Base-by-base conservation (phyloP, 495 filamentous ascomycete genomes). In the Bombardia bombarda region DNA sequence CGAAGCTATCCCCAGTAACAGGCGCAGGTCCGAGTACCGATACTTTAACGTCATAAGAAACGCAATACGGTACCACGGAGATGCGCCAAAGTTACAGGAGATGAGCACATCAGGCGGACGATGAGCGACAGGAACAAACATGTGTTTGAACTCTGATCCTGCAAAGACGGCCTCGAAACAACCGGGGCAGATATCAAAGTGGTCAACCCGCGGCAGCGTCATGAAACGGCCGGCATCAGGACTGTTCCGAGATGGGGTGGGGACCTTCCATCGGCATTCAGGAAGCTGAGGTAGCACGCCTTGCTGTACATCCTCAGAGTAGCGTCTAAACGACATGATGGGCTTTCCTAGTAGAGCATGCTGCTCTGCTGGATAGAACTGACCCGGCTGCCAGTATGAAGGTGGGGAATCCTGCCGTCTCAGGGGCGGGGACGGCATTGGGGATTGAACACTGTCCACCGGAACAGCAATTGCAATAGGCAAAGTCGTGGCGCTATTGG, bases 51-150 rank as follows among this genome's bases (percentile, higher is more conserved):
- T 69, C 40, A 72, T 52, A 17, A 68, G 55, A 40, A 57, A 73
- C 3, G 70, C 70, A 31, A 73, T 69, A 35, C 63, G 63, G 40
- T 70, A 70, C 59, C 60, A 73, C 12, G 55, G 52, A 0, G 66
- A 67, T 13, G 60, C 45, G 1, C 67, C 70, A 44, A 72, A 63
- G 40, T 71, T 59, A 57, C 70, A 73, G 26, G 58, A 56, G 9
- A 70, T 42, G 1, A 52, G 48, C 17, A 61, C 57, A 12, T 68
- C 63, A 0, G 53, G 36, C 3, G 60, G 52, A 17, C 65, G 67
- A 22, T 58, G 46, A 9, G 60, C 57, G 3, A 50, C 55, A 0
- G 57, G 50, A 9, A 67, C 57, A 30, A 73, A 68, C 5, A 64
- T 46, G 25, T 61, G 57, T 14, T 58, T 60, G 36, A 60, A 71